Evolutionary conservation across 192 early-diverging fungal species (phyloP), one percentile per base, ranked within the genome.

Genomic region (Cladochytrium replicatum): DNA sequence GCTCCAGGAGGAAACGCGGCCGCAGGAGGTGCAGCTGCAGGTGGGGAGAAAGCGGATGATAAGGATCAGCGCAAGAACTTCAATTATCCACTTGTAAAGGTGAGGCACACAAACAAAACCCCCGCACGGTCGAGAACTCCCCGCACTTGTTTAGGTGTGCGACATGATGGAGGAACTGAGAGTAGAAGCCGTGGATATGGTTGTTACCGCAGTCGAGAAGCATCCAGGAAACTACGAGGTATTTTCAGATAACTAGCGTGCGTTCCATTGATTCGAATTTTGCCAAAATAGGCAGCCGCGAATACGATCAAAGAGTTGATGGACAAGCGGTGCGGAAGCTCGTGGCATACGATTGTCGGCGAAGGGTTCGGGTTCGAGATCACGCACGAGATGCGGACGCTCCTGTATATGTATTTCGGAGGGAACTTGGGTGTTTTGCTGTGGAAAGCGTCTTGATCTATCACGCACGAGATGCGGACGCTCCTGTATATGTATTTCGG

Each of bases 281-380:
- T 7, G 4, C 24, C 2, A 43, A 27, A 5, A 27, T 46, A 78
- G 73, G 65, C 66, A 8, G 77, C 77, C 8, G 58, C 72, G 15
- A 78, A 77, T 43, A 66, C 58, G 21, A 68, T 80, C 43, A 80
- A 80, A 48, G 77, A 80, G 44, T 46, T 63, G 24, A 77, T 80
- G 74, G 77, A 80, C 54, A 77, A 77, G 51, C 61, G 71, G 27
- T 69, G 66, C 52, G 77, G 77, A 4, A 74, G 56, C 44, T 72
- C 74, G 6, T 80, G 77, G 77, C 77, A 80, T 31, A 66, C 67
- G 2, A 69, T 80, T 8, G 68, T 80, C n/a, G 77, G 77, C 8
- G 77, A 80, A 62, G 77, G 77, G 6, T 80, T 75, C 48, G 77
- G 74, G 11, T 80, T 74, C 55, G 77, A 80, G 50, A 58, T 80